Percentiles rank a stretch among this genome's conserved stretches.
These are phyloP conservation scores for Knoxdaviesia capensis DNA, from an alignment of 2,329 filamentous ascomycete species.

Conservation along the genomic window DNA sequence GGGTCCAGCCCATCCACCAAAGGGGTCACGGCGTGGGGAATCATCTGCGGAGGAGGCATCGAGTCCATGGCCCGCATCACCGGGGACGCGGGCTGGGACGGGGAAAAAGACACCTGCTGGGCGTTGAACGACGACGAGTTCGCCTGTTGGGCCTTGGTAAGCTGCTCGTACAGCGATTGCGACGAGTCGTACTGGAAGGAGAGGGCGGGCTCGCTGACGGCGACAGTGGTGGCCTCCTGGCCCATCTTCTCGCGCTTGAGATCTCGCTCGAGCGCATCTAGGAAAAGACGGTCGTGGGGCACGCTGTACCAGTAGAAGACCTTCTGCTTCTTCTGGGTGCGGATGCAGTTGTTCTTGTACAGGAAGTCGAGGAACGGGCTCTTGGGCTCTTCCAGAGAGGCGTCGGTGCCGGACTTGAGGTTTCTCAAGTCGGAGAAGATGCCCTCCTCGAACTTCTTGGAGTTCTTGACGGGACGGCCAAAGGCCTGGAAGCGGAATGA, in stretches of 20 bases:
- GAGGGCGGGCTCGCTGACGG: constrained; percentile 87
- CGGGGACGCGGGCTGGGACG: constrained; percentile 69
- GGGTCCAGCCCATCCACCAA: constrained; percentile 47
- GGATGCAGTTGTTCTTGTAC: constrained; percentile 99
- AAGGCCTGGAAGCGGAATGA: constrained; percentile 98
- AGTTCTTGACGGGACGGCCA: constrained; percentile 95
- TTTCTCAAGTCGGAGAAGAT: constrained; percentile 98
- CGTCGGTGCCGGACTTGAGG: constrained; percentile 93
- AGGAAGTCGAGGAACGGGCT: constrained; percentile 95
- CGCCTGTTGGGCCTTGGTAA: constrained; percentile 97
- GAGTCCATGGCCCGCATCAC: constrained; percentile 79
- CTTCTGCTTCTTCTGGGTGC: constrained; percentile 99
- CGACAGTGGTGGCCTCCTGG: constrained; percentile 91
- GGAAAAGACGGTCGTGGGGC: constrained; percentile 88
- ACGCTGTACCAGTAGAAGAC: constrained; percentile 99
- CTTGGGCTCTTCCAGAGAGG: constrained; percentile 95
- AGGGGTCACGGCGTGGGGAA: constrained; percentile 37
- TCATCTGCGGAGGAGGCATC: constrained; percentile 83
- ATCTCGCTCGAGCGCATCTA: constrained; percentile 91
- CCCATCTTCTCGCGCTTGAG: constrained; percentile 99
- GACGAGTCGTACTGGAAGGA: constrained; percentile 99
- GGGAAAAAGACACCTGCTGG: constrained; percentile 41
- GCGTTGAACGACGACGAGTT: constrained; percentile 93
- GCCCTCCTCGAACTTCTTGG: constrained; percentile 98
- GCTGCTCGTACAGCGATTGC: constrained; percentile 95